Conservation (phyloP, 139 green algal genomes). For the Chlamydomonas asymmetrica region DNA sequence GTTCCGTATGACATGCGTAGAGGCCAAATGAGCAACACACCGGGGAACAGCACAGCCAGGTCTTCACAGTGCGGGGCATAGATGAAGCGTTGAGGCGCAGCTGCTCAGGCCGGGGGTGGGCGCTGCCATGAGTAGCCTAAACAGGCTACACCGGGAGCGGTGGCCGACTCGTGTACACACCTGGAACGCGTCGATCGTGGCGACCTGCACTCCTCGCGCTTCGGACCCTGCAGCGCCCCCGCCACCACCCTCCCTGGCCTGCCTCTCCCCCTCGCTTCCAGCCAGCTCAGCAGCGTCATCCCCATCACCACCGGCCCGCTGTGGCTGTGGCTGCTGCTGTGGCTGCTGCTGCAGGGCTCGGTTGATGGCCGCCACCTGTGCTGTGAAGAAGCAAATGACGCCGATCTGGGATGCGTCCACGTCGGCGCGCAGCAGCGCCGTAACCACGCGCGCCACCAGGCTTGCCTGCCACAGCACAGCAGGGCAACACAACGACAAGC, state of each 20-base stretch:
- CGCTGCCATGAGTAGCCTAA: background rate
- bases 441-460: slow-evolving; percentile 43
- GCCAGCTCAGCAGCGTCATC: background rate
- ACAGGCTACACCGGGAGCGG: background rate
- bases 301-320: background rate
- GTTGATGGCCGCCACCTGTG: slow-evolving; percentile 51
- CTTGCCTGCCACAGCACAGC: slow-evolving; percentile 29
- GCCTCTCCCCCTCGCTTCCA: background rate
- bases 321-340: background rate
- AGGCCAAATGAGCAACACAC: background rate
- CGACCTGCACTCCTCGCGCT: slow-evolving; percentile 48
- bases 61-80: background rate
- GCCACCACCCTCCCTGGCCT: background rate
- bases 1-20: background rate
- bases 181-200: slow-evolving; percentile 89
- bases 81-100: background rate
- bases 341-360: slow-evolving; percentile 20
- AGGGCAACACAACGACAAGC: too few species aligned
- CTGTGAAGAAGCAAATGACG: slow-evolving; percentile 85
- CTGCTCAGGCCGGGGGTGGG: background rate
- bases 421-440: slow-evolving; percentile 32
- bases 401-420: slow-evolving; percentile 42
- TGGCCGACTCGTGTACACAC: slow-evolving; percentile 1
- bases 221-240: background rate
- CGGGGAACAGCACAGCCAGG: background rate